Percentiles rank a stretch among this genome's conserved stretches.
These are phyloP conservation scores for Suillus spraguei DNA, from an alignment of 768 basidiomycete genomes.

Conservation along the genomic window DNA sequence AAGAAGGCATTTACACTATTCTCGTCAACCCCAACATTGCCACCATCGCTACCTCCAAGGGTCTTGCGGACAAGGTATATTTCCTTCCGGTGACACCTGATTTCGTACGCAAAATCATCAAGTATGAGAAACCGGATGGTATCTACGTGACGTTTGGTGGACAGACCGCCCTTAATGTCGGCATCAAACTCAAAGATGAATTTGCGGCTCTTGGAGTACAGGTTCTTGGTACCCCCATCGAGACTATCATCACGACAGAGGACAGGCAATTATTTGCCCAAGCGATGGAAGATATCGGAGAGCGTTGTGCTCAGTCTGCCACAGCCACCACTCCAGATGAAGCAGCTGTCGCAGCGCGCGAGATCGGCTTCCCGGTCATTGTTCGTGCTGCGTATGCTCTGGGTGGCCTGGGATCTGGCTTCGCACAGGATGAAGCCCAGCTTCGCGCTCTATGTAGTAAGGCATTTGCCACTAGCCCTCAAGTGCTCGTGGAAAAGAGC, in stretches of 20 bases:
- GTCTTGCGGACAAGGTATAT: conserved; percentile 98
- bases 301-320: conserved; percentile 89
- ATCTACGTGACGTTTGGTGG: conserved; percentile 99
- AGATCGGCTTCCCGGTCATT: conserved; percentile 94
- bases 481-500: conserved; percentile 98
- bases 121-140: conserved; percentile 98
- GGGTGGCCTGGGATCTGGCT: conserved; percentile 94
- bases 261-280: conserved; percentile 92
- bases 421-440: conserved; percentile 93
- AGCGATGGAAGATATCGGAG: conserved; percentile 95
- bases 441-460: conserved; percentile 86
- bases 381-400: conserved; percentile 96
- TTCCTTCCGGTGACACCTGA: conserved; percentile 98
- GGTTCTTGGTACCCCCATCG: conserved; percentile 95
- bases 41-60: conserved; percentile 96
- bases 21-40: conserved; percentile 99
- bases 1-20: conserved; percentile 99
- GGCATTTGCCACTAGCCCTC: conserved; percentile 97
- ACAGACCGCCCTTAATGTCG: conserved; percentile 95
- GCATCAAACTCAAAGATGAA: conserved; percentile 97
- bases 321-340: conserved; percentile 89
- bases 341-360: conserved; percentile 76
- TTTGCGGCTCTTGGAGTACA: conserved; percentile 87
- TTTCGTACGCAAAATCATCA: conserved; percentile 97
- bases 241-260: conserved; percentile 97